Evolutionary conservation across 192 early-diverging fungal species (phyloP).

Genomic region (Allomyces macrogynus): DNA sequence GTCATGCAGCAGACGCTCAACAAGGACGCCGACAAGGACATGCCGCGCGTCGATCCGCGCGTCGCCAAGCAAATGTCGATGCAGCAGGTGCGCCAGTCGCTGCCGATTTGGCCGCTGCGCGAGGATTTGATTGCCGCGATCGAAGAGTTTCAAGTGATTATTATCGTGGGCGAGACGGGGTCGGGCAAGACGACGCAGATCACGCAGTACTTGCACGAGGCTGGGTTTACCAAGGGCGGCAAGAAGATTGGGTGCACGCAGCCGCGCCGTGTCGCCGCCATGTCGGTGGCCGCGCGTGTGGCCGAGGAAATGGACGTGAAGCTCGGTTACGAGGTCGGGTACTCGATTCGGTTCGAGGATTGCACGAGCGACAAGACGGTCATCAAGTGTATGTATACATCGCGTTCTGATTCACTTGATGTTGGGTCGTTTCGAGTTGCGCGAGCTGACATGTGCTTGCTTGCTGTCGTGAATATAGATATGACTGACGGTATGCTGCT

Average conservation of each 20-base stretch:
- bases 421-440: too few species aligned
- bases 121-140: conserved; percentile 67
- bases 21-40: conserved; percentile 27
- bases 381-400: conserved; percentile 31
- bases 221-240: conserved; percentile 72
- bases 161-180: conserved; percentile 94
- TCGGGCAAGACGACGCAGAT: conserved; percentile 98
- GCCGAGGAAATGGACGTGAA: conserved; percentile 92
- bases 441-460: too few species aligned
- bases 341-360: conserved; percentile 96
- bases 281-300: conserved; percentile 91
- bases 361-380: conserved; percentile 85
- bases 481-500: conserved; percentile 99
- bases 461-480: conserved; percentile 19
- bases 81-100: conserved; percentile 44
- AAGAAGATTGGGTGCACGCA: conserved; percentile 92
- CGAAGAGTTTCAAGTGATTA: conserved; percentile 62
- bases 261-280: conserved; percentile 92
- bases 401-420: too few species aligned
- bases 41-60: conserved; percentile 22
- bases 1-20: conserved; percentile 50
- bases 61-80: conserved; percentile 31
- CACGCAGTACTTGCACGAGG: conserved; percentile 89
- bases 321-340: conserved; percentile 82
- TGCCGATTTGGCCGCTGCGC: conserved; percentile 75